Percentiles rank a stretch among this genome's conserved stretches.
These are phyloP conservation scores for Arbutus unedo DNA, from an alignment of 148 eudicot genomes.

Conservation along the genomic window DNA sequence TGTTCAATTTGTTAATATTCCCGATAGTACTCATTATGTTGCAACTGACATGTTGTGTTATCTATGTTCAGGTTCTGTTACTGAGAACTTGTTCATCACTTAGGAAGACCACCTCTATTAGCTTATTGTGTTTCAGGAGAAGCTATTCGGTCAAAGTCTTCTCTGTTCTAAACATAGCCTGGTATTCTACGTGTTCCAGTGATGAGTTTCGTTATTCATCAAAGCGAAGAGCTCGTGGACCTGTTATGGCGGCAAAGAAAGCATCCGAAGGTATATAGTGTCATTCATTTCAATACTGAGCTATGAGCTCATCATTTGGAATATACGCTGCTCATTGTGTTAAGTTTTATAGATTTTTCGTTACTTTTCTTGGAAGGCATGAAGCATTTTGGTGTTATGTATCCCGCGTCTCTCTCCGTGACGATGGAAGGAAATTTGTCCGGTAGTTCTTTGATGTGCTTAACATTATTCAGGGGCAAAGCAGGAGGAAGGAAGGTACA, in stretches of 20 bases:
- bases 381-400: background rate
- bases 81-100: constrained; percentile 56
- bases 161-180: constrained; percentile 29
- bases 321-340: background rate
- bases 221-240: constrained; percentile 91
- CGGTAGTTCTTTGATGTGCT: constrained; percentile 12
- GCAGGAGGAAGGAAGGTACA: constrained; percentile 89
- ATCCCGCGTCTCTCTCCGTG: too few species aligned
- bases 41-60: constrained; percentile 13
- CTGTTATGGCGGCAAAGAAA: constrained; percentile 94
- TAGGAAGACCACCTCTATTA: constrained; percentile 46
- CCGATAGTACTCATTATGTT: background rate
- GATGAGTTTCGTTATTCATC: constrained; percentile 48
- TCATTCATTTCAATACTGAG: background rate
- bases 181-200: constrained; percentile 43
- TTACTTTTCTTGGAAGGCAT: background rate
- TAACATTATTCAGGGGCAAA: constrained; percentile 40
- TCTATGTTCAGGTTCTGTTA: constrained; percentile 48
- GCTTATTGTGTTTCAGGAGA: constrained; percentile 46
- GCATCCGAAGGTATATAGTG: constrained; percentile 52
- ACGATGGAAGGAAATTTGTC: background rate
- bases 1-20: constrained; percentile 3
- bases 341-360: background rate
- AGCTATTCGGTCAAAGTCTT: constrained; percentile 34
- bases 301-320: background rate